Percentiles rank a stretch among this genome's conserved stretches.
Evolutionary conservation across 768 basidiomycete species (phyloP).

Genomic region (Pleurotus tuber-regium): DNA sequence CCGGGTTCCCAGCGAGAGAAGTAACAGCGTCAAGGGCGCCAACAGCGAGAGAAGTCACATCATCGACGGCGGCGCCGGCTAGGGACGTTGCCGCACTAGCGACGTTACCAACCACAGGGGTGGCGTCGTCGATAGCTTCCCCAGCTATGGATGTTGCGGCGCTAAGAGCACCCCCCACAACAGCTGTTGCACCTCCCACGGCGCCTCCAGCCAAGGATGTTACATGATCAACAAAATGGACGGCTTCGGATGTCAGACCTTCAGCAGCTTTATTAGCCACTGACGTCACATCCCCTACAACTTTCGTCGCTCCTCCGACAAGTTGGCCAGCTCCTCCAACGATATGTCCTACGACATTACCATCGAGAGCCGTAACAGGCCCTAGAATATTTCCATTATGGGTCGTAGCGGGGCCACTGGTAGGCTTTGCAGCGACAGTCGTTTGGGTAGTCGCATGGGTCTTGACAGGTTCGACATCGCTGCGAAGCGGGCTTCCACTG

Average conservation of each 20-base stretch:
- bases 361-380: background rate
- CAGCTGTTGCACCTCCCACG: background rate
- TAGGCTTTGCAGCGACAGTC: background rate
- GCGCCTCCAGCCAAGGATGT: background rate
- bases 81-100: slow-evolving; percentile 1
- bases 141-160: slow-evolving; percentile 2
- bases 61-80: slow-evolving; percentile 1
- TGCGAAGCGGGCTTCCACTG: background rate
- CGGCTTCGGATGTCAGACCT: background rate
- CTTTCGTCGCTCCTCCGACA: background rate
- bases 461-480: background rate
- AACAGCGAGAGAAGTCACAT: background rate
- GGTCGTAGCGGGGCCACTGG: background rate
- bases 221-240: background rate
- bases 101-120: background rate
- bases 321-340: background rate
- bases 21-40: background rate
- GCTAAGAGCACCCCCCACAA: slow-evolving; percentile 1
- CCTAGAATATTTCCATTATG: too few relatives aligned
- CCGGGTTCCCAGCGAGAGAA: background rate
- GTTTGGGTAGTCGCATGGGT: background rate
- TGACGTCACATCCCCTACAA: background rate
- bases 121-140: background rate
- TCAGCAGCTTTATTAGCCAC: background rate
- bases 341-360: background rate